Base-by-base conservation (phyloP, 139 green algal species). In the Closterium sp. region DNA sequence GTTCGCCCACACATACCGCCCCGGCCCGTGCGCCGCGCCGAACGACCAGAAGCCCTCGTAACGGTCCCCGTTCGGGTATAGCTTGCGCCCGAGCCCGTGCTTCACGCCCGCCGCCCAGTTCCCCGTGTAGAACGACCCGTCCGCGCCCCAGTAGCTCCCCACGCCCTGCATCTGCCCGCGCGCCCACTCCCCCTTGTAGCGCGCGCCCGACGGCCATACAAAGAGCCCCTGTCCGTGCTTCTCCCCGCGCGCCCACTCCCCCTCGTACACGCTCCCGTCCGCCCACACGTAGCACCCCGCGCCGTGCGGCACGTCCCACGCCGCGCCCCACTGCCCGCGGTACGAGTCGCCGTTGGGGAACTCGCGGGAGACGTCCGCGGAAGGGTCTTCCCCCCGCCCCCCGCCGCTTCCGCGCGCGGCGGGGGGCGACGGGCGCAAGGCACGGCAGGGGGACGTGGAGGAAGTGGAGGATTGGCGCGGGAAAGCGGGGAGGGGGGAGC, bases 81-180 rank as follows among this genome's bases (percentile, higher is more conserved):
- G 84, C 70, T 92, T 92, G 27, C n/a, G 27, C 21, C 97, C 97
- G 1, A 96, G 88, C 17, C 97, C 97, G 86, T 98, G 96, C 92
- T 97, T 98, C 17, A 94, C 90, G 21, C 97, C 97, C 0, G 70
- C 42, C 27, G 88, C 89, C 97, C 97, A 99, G 50, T 97, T 97
- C 22, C 97, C 97, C 79, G 98, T 96, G 94, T 97, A 99, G 5
- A 95, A 97, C 27, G 97, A 97, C 21, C 96, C 96, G 91, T 99
- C 97, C 2, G 94, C 91, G 92, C 97, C 98, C 28, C 96, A 96
- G 91, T 98, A 98, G 22, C 97, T 95, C 19, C 97, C 97, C 9
- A 97, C 91, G 21, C 93, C 97, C 17, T 98, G 93, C 92, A 96
- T 96, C 27, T 30, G 86, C 17, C 91, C 93, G 24, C 90, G 10